Evolutionary conservation across 768 basidiomycete genomes (phyloP).

Genomic region (Boletus vermiculosoides): DNA sequence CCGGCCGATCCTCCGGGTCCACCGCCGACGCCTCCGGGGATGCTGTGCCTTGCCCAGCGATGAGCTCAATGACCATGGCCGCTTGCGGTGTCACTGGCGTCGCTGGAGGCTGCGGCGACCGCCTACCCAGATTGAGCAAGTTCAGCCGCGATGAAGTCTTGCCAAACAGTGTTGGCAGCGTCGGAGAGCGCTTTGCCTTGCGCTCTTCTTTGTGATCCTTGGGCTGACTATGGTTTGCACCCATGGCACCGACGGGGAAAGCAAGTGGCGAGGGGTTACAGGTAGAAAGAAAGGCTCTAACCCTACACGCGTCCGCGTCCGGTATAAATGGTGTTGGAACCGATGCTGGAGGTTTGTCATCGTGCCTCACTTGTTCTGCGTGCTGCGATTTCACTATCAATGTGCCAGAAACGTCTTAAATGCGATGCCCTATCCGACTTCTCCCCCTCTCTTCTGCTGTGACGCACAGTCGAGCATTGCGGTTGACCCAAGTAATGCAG

Average conservation of each 20-base stretch:
- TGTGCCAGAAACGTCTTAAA: constrained; percentile 5
- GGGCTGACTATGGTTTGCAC: constrained; percentile 28
- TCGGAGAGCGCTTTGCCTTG: constrained; percentile 24
- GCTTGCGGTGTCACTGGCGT: constrained; percentile 27
- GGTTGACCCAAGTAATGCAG: constrained; percentile 1
- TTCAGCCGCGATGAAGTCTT: constrained; percentile 31
- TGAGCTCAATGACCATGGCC: constrained; percentile 4
- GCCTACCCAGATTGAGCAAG: constrained; percentile 27
- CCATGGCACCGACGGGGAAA: constrained; percentile 19
- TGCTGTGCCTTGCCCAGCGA: constrained; percentile 18
- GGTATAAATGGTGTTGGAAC: constrained; percentile 22
- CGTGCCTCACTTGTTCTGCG: constrained; percentile 31
- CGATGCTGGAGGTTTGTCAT: constrained; percentile 16
- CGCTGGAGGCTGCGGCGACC: constrained; percentile 31
- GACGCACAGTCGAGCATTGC: constrained; percentile 6
- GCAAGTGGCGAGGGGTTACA: background rate
- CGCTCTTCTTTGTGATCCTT: constrained; percentile 22
- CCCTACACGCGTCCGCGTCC: constrained; percentile 14
- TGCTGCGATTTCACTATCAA: constrained; percentile 23
- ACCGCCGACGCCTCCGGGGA: constrained; percentile 23
- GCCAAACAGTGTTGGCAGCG: constrained; percentile 24
- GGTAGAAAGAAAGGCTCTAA: constrained; percentile 2
- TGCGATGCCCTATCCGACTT: constrained; percentile 19
- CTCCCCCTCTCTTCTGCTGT: constrained; percentile 18
- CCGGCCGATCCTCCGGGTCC: constrained; percentile 29